Percentiles rank a stretch among this genome's conserved stretches.
Evolutionary conservation across 805 yeast genomes (phyloP).

Genomic region (Cyberlindnera mrakii): DNA sequence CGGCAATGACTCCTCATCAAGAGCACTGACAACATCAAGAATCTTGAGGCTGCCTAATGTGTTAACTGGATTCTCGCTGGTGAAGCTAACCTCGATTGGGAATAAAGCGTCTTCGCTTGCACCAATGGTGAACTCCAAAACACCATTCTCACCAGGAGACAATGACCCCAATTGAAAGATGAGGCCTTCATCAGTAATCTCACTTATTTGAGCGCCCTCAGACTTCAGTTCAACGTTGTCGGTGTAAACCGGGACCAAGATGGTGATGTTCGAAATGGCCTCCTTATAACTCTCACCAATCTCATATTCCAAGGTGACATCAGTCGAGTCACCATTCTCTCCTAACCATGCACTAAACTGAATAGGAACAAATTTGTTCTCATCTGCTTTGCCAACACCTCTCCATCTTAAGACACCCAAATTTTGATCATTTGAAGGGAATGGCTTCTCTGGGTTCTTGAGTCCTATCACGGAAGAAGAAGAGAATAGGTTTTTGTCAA

Average conservation of each 20-base stretch:
- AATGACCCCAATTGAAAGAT: conserved; percentile 57
- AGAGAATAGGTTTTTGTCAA: conserved; percentile 70
- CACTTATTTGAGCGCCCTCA: conserved; percentile 49
- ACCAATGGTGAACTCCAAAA: conserved; percentile 73
- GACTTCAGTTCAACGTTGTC: conserved; percentile 46
- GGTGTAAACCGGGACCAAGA: conserved; percentile 64
- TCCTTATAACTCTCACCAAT: conserved; percentile 42
- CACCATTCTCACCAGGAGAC: conserved; percentile 51
- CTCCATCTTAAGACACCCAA: conserved; percentile 94
- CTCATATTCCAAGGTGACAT: conserved; percentile 88
- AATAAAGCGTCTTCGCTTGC: conserved; percentile 79
- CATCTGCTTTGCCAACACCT: conserved; percentile 57
- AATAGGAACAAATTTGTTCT: conserved; percentile 53
- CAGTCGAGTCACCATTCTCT: conserved; percentile 53
- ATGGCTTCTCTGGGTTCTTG: conserved; percentile 70
- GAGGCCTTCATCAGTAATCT: conserved; percentile 63
- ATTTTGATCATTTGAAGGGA: conserved; percentile 88
- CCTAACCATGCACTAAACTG: conserved; percentile 82
- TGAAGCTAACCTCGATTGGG: conserved; percentile 77
- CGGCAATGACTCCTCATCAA: conserved; percentile 54
- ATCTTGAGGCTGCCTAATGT: conserved; percentile 66
- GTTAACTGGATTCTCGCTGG: conserved; percentile 37
- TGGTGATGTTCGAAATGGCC: conserved; percentile 44
- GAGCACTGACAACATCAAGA: conserved; percentile 45
- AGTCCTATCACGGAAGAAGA: conserved; percentile 55